phyloP scores from a whole-genome alignment of 1,284 basidiomycete genomes.

The Ceratobasidium sp. region DNA sequence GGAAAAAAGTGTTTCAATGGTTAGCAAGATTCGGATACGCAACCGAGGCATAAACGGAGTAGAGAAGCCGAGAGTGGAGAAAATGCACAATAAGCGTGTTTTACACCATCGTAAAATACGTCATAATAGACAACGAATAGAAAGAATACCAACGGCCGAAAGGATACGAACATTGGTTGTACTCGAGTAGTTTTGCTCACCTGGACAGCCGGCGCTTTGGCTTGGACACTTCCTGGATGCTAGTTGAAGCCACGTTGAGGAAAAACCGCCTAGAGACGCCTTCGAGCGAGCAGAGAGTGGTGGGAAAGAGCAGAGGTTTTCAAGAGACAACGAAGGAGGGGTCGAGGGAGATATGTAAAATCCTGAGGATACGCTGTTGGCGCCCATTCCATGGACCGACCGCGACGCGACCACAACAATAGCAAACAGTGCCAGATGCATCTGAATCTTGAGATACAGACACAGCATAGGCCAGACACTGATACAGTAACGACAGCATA shows the following conservation, averaged over 20 bases:
- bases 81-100: not conserved
- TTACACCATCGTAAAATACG: not conserved
- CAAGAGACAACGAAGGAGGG: conserved; percentile 9
- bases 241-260: conserved; percentile 40
- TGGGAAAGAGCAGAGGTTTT: not conserved
- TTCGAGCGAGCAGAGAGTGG: not conserved
- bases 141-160: not conserved
- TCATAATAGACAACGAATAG: not conserved
- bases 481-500: too few relatives aligned
- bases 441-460: too few relatives aligned
- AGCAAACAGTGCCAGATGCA: conserved; percentile 2
- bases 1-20: conserved; percentile 31
- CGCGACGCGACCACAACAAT: conserved; percentile 17
- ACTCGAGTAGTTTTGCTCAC: conserved; percentile 30
- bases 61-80: not conserved
- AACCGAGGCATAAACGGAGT: not conserved
- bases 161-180: conserved; percentile 33
- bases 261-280: conserved; percentile 8
- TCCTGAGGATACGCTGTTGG: not conserved
- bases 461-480: too few relatives aligned
- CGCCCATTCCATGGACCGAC: conserved; percentile 38
- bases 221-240: conserved; percentile 36
- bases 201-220: conserved; percentile 42
- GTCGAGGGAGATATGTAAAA: not conserved
- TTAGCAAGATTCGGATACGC: conserved; percentile 27